phyloP scores from a whole-genome alignment of 169 alveolate species.

The Babesia caballi region DNA sequence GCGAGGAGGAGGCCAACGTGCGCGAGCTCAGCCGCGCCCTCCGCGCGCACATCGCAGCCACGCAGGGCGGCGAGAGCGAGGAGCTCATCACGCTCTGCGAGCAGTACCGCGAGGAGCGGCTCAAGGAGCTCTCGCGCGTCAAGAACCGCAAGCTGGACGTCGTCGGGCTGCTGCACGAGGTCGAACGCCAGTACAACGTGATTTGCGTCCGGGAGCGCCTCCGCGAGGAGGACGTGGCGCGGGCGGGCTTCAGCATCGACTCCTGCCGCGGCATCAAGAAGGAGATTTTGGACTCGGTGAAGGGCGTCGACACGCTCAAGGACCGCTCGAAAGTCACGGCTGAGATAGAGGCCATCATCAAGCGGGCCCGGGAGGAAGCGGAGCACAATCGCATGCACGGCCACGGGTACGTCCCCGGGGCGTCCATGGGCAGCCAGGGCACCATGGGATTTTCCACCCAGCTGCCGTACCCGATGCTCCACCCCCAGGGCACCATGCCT shows the following conservation, averaged over 20 bases:
- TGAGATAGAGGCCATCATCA: constrained; percentile 48
- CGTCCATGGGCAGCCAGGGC: neutral
- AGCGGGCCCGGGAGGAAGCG: constrained; percentile 9
- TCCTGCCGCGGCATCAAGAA: constrained; percentile 45
- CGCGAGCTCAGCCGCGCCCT: constrained; percentile 11
- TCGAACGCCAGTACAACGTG: constrained; percentile 55
- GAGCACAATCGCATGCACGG: constrained; percentile 5
- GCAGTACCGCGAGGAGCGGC: constrained; percentile 61
- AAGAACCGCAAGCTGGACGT: constrained; percentile 36
- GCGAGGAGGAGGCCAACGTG: constrained; percentile 26
- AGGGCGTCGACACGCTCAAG: constrained; percentile 40
- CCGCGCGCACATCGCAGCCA: constrained; percentile 6
- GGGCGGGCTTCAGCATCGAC: constrained; percentile 45
- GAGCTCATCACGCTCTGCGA: constrained; percentile 27
- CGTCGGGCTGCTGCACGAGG: constrained; percentile 59
- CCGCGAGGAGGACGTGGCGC: constrained; percentile 9
- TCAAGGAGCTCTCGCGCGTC: constrained; percentile 35
- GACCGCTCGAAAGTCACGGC: constrained; percentile 43
- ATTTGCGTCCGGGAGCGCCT: constrained; percentile 41
- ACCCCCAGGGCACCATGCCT: neutral
- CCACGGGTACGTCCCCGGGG: neutral
- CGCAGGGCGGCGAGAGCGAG: constrained; percentile 10
- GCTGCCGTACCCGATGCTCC: neutral
- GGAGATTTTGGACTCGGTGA: constrained; percentile 43
- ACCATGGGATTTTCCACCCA: neutral